Evolutionary conservation across 1,284 basidiomycete genomes (phyloP), one percentile per base, ranked within the genome.

Genomic region (Ceratobasidium sp.): DNA sequence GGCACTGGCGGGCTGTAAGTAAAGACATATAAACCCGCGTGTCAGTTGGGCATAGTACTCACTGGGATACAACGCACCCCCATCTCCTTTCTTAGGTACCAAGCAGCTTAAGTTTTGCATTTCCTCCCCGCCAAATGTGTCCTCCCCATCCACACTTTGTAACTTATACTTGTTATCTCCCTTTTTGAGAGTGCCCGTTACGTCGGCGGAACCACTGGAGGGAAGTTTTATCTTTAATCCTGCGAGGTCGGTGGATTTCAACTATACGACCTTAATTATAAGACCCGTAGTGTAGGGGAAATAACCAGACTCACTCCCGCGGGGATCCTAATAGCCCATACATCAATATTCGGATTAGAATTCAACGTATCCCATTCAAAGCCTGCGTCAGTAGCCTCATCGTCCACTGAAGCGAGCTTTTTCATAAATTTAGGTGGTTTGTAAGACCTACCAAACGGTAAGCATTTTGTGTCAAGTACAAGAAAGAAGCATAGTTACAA

Each of bases 311-410:
- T 23, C 60, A 71, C 71, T n/a, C 42, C 54, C 21, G 29, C 47
- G 33, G 71, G 71, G 7, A 71, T 42, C n/a, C 71, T 49, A 19
- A 72, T 33, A n/a, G 53, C 70, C 70, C 69, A 71, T n/a, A 72
- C 27, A 33, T 72, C 71, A 46, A 72, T 27, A 56, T 72, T 52
- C 23, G 66, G 67, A 23, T 71, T 47, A 25, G 56, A 50, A 33
- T 69, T 47, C 16, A 72, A 23, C 5, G 36, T 56, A 21, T 69
- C 67, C 52, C 57, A 71, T 44, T 72, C 71, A 30, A 71, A 70
- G 13, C 57, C 59, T 8, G 56, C 30, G 36, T 27, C 36, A 16
- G 54, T 29, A 6, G 42, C n/a, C 54, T 59, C 54, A 9, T 56
- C 54, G 41, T 64, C 59, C 9, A 49, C 21, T 13, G 49, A 64